A percentile compares a stretch with the other conserved stretches of the same genome.
These are phyloP conservation scores for Helianthus annuus DNA, from an alignment of 129 eudicot genomes.

Conservation along the genomic window HanXRQr2.0-SUNRISE NC_035443.2:129605353-129605852, in stretches of 20 bases:
- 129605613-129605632: constrained; percentile 97
- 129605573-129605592: not conserved
- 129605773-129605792: not conserved
- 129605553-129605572: not conserved
- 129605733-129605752: constrained; percentile 65
- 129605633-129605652: constrained; percentile 96
- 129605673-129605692: constrained; percentile 61
- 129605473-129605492: constrained; percentile 96
- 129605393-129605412: not conserved
- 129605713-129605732: constrained; percentile 73
- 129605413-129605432: constrained; percentile 50
- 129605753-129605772: constrained; percentile 3
- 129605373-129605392: not conserved
- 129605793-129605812: not conserved
- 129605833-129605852: too few species aligned
- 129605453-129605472: constrained; percentile 93
- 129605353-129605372: too few species aligned
- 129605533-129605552: not conserved
- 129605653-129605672: constrained; percentile 72
- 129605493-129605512: constrained; percentile 91
- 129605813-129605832: not conserved
- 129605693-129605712: constrained; percentile 68
- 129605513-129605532: constrained; percentile 79
- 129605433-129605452: constrained; percentile 65
- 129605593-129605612: not conserved